Evolutionary conservation across 1,139 yeast genomes (phyloP).

Genomic region (Zygosaccharomyces sapae): DNA sequence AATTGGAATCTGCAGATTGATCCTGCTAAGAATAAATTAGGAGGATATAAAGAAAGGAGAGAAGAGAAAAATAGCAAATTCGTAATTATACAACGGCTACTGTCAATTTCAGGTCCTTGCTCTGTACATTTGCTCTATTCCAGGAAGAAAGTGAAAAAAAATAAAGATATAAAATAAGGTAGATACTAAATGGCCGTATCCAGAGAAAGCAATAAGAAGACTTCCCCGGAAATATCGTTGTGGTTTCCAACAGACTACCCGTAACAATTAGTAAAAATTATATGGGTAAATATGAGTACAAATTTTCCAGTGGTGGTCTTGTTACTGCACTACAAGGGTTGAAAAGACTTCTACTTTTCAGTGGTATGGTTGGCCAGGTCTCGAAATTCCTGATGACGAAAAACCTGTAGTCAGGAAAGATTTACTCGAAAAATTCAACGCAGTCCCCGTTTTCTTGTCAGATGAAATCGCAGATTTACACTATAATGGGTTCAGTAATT

Average conservation of each 20-base stretch:
- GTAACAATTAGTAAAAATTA: slow-evolving; percentile 75
- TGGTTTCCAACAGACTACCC: slow-evolving; percentile 93
- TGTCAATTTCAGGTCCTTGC: no score
- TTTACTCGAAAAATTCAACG: slow-evolving; percentile 70
- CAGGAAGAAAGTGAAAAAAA: neutral
- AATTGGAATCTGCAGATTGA: neutral
- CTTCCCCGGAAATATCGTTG: slow-evolving; percentile 69
- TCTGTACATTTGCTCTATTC: neutral
- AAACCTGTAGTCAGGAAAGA: slow-evolving; percentile 65
- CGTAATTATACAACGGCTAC: neutral
- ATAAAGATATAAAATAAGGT: no score
- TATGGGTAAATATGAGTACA: slow-evolving; percentile 61
- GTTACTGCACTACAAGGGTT: slow-evolving; percentile 94
- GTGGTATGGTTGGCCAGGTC: slow-evolving; percentile 99
- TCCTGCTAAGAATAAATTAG: no score
- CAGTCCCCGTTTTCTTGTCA: slow-evolving; percentile 82
- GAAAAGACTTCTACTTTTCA: slow-evolving; percentile 81
- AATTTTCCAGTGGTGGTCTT: slow-evolving; percentile 95
- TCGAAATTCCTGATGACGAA: slow-evolving; percentile 78
- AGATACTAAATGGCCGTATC: slow-evolving; percentile 3
- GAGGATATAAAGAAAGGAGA: neutral
- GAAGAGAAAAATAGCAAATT: neutral
- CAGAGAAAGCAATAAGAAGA: slow-evolving; percentile 6
- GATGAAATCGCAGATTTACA: slow-evolving; percentile 93
- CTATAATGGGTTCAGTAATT: slow-evolving; percentile 91